Conservation (phyloP, 352 stramenopile species). For the Phytophthora pini region DNA sequence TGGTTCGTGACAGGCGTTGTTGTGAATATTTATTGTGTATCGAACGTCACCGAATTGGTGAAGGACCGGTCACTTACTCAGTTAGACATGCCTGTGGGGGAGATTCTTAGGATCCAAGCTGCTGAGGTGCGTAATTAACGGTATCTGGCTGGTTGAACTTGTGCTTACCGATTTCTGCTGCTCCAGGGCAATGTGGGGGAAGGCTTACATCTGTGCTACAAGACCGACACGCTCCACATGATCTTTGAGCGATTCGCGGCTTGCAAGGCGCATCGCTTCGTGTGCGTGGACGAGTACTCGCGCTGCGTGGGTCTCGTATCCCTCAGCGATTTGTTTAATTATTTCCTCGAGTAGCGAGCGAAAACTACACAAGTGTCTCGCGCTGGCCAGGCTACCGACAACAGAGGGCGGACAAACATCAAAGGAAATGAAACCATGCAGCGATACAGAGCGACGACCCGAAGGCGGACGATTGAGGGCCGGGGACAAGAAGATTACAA, state of each 20-base stretch:
- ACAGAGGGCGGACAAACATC: slow-evolving; percentile 20
- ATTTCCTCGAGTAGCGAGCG: slow-evolving; percentile 84
- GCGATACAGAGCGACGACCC: slow-evolving; percentile 13
- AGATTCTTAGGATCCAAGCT: slow-evolving; percentile 87
- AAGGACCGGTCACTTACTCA: slow-evolving; percentile 89
- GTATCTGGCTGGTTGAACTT: not conserved
- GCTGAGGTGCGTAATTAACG: slow-evolving; percentile 62
- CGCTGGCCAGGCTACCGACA: slow-evolving; percentile 19
- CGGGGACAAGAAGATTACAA: slow-evolving; percentile 28
- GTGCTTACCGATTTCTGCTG: slow-evolving; percentile 16
- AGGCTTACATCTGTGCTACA: slow-evolving; percentile 87
- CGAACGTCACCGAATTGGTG: slow-evolving; percentile 90
- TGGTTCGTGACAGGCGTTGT: slow-evolving; percentile 60
- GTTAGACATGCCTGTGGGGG: slow-evolving; percentile 89
- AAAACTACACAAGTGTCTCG: slow-evolving; percentile 24
- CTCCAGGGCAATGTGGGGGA: slow-evolving; percentile 82
- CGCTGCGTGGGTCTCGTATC: slow-evolving; percentile 86
- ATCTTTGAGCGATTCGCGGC: slow-evolving; percentile 90
- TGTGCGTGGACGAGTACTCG: slow-evolving; percentile 87
- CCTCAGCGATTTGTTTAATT: slow-evolving; percentile 92
- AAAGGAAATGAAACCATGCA: slow-evolving; percentile 35
- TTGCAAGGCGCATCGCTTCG: slow-evolving; percentile 86
- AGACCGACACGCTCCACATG: slow-evolving; percentile 91
- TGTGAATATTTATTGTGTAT: slow-evolving; percentile 94
- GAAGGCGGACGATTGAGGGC: slow-evolving; percentile 15